phyloP scores from a whole-genome alignment of 345 rosid species.

The Citrus medica region DNA sequence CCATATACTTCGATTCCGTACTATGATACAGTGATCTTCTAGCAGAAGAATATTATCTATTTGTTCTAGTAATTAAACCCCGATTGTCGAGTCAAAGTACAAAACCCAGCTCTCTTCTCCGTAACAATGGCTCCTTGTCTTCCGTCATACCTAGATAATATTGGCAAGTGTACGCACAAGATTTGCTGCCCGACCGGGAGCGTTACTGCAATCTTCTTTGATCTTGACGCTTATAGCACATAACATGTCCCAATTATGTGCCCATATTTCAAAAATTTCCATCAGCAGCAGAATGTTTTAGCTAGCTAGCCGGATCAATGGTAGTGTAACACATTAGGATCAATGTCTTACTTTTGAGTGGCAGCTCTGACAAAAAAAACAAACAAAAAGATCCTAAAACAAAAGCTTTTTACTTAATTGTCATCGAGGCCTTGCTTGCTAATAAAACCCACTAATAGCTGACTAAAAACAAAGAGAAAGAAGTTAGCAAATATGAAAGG shows the following conservation, averaged over 20 bases:
- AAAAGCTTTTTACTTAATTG: neutral
- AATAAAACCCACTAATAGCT: too few species aligned
- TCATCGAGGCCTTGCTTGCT: neutral
- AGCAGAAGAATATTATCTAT: conserved; percentile 5
- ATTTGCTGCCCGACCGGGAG: neutral
- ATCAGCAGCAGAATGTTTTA: neutral
- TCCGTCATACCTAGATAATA: neutral
- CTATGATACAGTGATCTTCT: neutral
- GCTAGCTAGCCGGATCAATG: neutral
- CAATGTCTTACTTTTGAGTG: neutral
- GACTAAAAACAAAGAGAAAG: too few species aligned
- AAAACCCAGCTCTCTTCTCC: neutral
- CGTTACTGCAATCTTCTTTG: neutral
- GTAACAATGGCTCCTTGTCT: neutral
- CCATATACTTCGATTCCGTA: neutral
- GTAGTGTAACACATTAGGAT: neutral
- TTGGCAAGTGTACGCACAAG: neutral
- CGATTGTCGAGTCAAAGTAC: neutral
- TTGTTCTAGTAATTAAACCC: neutral
- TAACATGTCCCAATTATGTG: neutral
- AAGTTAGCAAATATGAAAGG: too few species aligned
- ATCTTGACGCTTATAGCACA: neutral
- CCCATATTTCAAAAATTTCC: neutral
- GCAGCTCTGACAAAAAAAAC: too few species aligned
- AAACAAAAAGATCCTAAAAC: neutral